These are phyloP conservation scores for Cladobotryum mycophilum DNA, from an alignment of 2,329 filamentous ascomycete species.

Conservation along the genomic window DNA sequence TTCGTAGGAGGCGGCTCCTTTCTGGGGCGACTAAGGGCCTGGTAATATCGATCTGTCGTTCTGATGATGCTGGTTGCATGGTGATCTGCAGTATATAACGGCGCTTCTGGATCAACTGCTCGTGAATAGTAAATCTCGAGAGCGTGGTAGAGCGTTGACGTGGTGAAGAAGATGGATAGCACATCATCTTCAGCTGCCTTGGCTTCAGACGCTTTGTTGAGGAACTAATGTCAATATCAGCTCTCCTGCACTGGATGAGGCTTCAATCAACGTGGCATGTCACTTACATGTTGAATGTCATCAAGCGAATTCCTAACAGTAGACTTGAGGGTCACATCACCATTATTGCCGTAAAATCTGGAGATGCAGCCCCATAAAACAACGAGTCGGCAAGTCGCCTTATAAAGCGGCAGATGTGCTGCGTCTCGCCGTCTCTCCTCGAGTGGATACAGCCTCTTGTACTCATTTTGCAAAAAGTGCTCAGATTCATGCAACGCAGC, in stretches of 20 bases:
- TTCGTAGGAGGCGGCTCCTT: background rate
- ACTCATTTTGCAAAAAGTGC: background rate
- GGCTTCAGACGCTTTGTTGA: background rate
- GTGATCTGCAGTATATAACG: background rate
- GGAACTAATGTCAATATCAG: background rate
- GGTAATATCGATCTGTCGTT: background rate
- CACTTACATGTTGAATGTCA: background rate
- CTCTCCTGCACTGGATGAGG: background rate
- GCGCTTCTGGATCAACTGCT: background rate
- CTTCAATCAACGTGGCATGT: background rate
- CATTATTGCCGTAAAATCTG: background rate
- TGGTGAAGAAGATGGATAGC: background rate
- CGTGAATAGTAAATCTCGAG: background rate
- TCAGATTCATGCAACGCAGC: background rate
- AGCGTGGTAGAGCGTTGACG: background rate
- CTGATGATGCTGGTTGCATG: background rate
- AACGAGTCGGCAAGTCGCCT: background rate
- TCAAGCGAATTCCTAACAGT: background rate
- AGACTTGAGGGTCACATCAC: background rate
- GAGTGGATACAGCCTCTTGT: background rate
- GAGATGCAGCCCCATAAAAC: background rate
- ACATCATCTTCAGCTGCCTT: background rate
- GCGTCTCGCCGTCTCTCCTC: background rate
- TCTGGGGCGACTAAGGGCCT: background rate
- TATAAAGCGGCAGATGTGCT: background rate